Evolutionary conservation across 257 asterid genomes (phyloP), one percentile per base, ranked within the genome.

Genomic region (Cordia subcordata): DNA sequence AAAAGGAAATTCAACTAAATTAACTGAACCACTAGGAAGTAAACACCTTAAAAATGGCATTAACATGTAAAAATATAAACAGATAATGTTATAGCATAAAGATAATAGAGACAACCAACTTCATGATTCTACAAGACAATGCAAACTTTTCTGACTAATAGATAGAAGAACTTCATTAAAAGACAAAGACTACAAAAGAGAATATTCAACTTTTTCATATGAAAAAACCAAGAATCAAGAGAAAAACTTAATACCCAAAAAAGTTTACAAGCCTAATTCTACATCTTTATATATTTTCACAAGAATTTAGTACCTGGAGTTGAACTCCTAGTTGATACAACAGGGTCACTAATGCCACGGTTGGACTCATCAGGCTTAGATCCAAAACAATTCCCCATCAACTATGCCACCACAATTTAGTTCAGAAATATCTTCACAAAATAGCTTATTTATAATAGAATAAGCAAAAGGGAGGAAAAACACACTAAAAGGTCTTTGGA

Each of bases 301-400:
- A 64, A 63, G 66, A 60, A 11, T 5, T 20, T n/a, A 68, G 65
- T 53, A 82, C 96, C 97, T 66, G 68, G 65, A 58, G 85, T 76
- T n/a, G 94, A 82, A 55, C 79, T 72, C 70, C 22, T 65, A 18
- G 61, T 57, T 37, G 71, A 70, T 50, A 54, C 42, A 40, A 68
- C 64, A 18, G 71, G 72, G 32, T 68, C 49, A 51, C 69, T 42
- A 55, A 71, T 69, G 65, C 79, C 73, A 63, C 79, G 83, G 52
- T 74, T 81, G 11, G 75, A 60, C 37, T 79, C 77, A 33, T 49
- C 70, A 59, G 72, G 54, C 62, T 57, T 68, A 53, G 78, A 82
- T 79, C 97, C 94, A 65, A 79, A 80, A 74, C 97, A 90, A 75
- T 90, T 90, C 62, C 97, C 96, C 97, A 90, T 90, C 61, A 23